These are phyloP conservation scores for Gyromitra esculenta DNA, from an alignment of 2,329 filamentous ascomycete genomes.

Conservation along the genomic window DNA sequence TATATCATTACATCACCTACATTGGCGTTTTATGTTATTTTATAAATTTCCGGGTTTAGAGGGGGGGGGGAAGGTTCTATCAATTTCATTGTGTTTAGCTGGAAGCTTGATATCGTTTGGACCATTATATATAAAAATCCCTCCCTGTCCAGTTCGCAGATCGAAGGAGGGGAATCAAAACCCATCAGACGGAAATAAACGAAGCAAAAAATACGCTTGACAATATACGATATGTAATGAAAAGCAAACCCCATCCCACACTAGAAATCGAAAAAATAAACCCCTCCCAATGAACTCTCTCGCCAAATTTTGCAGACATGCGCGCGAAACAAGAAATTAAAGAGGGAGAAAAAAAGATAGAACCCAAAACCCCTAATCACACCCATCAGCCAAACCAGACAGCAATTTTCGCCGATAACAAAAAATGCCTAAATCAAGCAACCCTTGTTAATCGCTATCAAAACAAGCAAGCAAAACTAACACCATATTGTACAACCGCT, in stretches of 20 bases:
- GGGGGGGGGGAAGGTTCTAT: background rate
- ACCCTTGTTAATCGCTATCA: conserved; percentile 15
- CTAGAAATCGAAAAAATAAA: conserved; percentile 31
- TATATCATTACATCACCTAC: background rate
- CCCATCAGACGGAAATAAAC: conserved; percentile 26
- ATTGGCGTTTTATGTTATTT: conserved; percentile 1
- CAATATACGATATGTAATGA: conserved; percentile 15
- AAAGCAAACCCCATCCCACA: conserved; percentile 29
- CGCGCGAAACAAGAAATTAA: conserved; percentile 17
- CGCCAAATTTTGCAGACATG: conserved; percentile 16
- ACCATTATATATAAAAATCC: background rate
- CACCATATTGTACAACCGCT: conserved; percentile 37
- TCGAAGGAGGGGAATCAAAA: background rate
- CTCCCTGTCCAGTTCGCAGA: background rate
- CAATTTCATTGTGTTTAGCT: conserved; percentile 15
- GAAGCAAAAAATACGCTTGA: background rate
- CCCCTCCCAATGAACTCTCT: background rate
- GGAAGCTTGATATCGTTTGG: background rate
- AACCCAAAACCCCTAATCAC: conserved; percentile 33
- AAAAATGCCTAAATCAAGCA: conserved; percentile 13
- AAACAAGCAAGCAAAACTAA: background rate
- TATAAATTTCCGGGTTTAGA: background rate
- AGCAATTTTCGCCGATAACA: conserved; percentile 4
- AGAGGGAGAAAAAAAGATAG: conserved; percentile 10
- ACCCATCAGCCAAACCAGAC: conserved; percentile 26